phyloP scores from a whole-genome alignment of 306 rosid genomes.

The Coriaria nepalensis region DNA sequence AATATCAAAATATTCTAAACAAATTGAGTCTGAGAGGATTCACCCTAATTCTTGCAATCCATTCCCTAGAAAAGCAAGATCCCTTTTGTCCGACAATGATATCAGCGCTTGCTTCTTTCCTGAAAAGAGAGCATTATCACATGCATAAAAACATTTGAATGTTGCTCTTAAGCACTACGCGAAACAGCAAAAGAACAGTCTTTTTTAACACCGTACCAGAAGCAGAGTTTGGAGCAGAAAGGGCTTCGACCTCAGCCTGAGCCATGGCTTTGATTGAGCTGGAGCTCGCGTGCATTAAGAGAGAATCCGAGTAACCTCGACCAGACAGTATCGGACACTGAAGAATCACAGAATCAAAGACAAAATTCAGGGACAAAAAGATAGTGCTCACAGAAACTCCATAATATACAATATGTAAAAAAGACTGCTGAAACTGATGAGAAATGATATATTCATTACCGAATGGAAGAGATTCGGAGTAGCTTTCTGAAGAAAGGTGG shows the following conservation, averaged over 20 bases:
- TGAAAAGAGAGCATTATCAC: conserved; percentile 16
- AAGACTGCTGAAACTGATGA: not conserved
- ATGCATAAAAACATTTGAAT: conserved; percentile 5
- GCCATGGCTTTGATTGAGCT: conserved; percentile 53
- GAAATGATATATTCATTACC: conserved; percentile 4
- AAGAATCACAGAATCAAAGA: not conserved
- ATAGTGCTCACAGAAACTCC: not conserved
- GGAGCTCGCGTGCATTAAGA: conserved; percentile 15
- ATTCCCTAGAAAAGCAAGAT: conserved; percentile 58
- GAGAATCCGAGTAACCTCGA: conserved; percentile 18
- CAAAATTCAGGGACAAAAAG: not conserved
- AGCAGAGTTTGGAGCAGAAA: conserved; percentile 20
- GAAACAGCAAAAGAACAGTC: conserved; percentile 3
- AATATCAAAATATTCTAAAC: conserved; percentile 1
- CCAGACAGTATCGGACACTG: conserved; percentile 15
- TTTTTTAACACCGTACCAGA: conserved; percentile 20
- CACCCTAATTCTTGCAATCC: conserved; percentile 83
- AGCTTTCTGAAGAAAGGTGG: conserved; percentile 2
- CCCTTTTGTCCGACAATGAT: conserved; percentile 83
- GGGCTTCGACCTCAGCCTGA: conserved; percentile 33
- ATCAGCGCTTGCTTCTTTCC: conserved; percentile 70
- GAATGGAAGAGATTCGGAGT: conserved; percentile 2
- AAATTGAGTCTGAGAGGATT: conserved; percentile 9
- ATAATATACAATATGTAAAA: not conserved
- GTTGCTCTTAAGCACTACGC: not conserved